Evolutionary conservation across 1,284 basidiomycete genomes (phyloP).

Genomic region (Fomitopsis betulina): DNA sequence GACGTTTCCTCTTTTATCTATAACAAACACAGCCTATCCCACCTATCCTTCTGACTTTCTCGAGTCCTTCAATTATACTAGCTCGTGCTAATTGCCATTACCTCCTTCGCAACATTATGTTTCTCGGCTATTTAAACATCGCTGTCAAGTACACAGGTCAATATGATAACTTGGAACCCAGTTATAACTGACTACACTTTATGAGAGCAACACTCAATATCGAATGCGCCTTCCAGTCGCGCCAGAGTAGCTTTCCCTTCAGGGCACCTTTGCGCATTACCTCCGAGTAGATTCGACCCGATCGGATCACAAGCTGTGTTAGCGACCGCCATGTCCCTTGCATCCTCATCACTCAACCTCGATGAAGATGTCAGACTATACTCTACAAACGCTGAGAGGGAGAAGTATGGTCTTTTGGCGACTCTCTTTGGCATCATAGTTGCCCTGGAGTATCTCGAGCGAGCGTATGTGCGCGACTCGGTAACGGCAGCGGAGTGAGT

Average conservation of each 20-base stretch:
- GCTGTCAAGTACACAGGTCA: too few species aligned
- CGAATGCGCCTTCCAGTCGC: not conserved
- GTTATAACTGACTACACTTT: too few species aligned
- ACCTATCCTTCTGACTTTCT: not conserved
- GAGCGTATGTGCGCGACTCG: conserved; percentile 92
- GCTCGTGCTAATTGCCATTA: too few species aligned
- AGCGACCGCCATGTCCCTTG: conserved; percentile 12
- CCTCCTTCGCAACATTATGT: too few species aligned
- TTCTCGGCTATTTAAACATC: too few species aligned
- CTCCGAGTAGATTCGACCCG: not conserved
- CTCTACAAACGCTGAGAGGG: conserved; percentile 85
- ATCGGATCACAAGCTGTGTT: not conserved
- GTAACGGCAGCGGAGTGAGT: conserved; percentile 87
- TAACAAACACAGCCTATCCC: not conserved
- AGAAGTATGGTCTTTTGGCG: conserved; percentile 84
- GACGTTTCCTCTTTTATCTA: too few species aligned
- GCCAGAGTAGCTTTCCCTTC: not conserved
- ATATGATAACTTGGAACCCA: too few species aligned
- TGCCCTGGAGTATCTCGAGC: conserved; percentile 90
- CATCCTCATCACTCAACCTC: conserved; percentile 45
- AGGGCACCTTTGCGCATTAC: too few species aligned
- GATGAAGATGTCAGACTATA: conserved; percentile 93
- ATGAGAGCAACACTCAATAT: too few species aligned
- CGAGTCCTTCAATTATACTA: too few species aligned
- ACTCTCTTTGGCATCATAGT: conserved; percentile 93